Evolutionary conservation across 2,329 filamentous ascomycete genomes (phyloP).

Genomic region (Cladosporium austrohemisphaericum): DNA sequence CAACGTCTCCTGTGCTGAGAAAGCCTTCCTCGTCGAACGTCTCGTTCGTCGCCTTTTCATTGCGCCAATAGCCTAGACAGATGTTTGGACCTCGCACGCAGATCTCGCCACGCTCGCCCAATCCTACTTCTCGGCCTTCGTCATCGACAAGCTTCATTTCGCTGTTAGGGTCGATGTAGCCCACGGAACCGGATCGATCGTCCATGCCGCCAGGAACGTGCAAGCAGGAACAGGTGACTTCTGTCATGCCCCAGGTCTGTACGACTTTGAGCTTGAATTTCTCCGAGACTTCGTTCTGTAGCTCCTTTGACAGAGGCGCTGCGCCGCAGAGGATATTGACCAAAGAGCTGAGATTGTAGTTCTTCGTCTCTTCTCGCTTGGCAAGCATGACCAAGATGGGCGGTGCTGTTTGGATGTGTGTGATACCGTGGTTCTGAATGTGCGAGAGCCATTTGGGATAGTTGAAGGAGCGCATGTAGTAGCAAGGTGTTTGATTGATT

Average conservation of each 20-base stretch:
- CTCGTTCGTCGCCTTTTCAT: conserved; percentile 64
- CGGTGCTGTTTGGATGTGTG: conserved; percentile 77
- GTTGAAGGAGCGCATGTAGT: conserved; percentile 37
- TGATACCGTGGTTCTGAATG: conserved; percentile 57
- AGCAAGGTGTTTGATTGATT: conserved; percentile 32
- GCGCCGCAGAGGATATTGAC: conserved; percentile 85
- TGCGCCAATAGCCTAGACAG: conserved; percentile 74
- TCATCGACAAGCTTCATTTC: conserved; percentile 73
- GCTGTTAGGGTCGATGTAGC: conserved; percentile 73
- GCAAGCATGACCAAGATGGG: conserved; percentile 76
- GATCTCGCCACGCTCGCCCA: conserved; percentile 55
- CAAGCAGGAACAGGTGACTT: conserved; percentile 64
- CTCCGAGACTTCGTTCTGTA: conserved; percentile 71
- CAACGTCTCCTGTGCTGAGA: conserved; percentile 88
- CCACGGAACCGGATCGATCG: conserved; percentile 61
- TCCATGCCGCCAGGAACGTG: conserved; percentile 36
- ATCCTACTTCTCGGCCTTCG: conserved; percentile 55
- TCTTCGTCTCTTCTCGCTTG: conserved; percentile 72
- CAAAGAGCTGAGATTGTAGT: conserved; percentile 75
- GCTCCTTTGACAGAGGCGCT: conserved; percentile 75
- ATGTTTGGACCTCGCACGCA: conserved; percentile 77
- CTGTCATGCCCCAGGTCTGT: conserved; percentile 87
- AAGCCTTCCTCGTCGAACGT: conserved; percentile 73
- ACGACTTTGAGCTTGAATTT: conserved; percentile 76
- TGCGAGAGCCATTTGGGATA: conserved; percentile 32